A percentile compares a stretch with the other conserved stretches of the same genome.
Evolutionary conservation across 2,329 filamentous ascomycete genomes (phyloP).

Genomic region (Nannizziopsis arthrosporioides): DNA sequence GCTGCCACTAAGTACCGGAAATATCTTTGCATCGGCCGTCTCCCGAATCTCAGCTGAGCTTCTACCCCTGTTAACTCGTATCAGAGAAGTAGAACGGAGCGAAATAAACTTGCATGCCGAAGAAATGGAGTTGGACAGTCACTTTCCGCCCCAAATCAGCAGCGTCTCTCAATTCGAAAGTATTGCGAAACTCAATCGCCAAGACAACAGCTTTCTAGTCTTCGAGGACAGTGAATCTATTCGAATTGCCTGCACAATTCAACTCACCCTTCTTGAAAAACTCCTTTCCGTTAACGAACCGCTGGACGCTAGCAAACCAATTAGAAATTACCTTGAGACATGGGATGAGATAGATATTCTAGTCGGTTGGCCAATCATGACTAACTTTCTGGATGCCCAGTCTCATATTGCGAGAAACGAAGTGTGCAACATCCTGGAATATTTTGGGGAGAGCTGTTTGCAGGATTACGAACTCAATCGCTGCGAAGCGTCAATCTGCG

Average conservation of each 20-base stretch:
- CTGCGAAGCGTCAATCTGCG: slow-evolving; percentile 60
- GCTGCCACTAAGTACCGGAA: slow-evolving; percentile 15
- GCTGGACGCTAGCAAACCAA: slow-evolving; percentile 4
- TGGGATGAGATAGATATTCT: slow-evolving; percentile 31
- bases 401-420: slow-evolving; percentile 24
- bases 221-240: slow-evolving; percentile 27
- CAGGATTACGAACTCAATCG: slow-evolving; percentile 51
- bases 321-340: slow-evolving; percentile 29
- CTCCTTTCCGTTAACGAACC: slow-evolving; percentile 6
- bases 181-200: slow-evolving; percentile 25
- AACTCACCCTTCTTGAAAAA: slow-evolving; percentile 24
- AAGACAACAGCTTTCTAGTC: slow-evolving; percentile 19
- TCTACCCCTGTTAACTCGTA: slow-evolving; percentile 23
- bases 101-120: slow-evolving; percentile 19
- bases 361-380: slow-evolving; percentile 25
- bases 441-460: slow-evolving; percentile 40
- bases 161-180: slow-evolving; percentile 17
- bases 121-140: slow-evolving; percentile 36
- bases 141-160: slow-evolving; percentile 22
- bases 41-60: slow-evolving; percentile 22
- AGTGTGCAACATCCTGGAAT: slow-evolving; percentile 36
- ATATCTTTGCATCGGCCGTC: slow-evolving; percentile 20
- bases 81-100: slow-evolving; percentile 18
- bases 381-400: slow-evolving; percentile 17
- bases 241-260: slow-evolving; percentile 27